Evolutionary conservation across 192 early-diverging fungal genomes (phyloP), one percentile per base, ranked within the genome.

Genomic region (Backusella parvicylindrica): DNA sequence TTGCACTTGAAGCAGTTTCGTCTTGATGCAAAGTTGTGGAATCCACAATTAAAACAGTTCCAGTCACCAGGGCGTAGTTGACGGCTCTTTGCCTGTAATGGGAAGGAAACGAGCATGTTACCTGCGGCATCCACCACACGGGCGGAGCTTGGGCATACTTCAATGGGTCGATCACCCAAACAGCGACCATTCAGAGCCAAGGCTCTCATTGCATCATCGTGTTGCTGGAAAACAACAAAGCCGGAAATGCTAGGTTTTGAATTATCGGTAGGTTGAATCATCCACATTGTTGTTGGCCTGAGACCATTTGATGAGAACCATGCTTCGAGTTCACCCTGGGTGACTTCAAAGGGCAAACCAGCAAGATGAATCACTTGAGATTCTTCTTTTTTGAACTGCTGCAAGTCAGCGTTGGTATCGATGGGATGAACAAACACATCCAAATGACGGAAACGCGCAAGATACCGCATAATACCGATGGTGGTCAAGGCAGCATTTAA

Each of bases 21-120:
- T 28, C 90, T 75, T 4, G 86, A 86, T 8, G 93, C 88, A 79
- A 91, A 94, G 77, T 94, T 94, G 71, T 89, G 88, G 71, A 88
- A 94, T 15, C 86, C 82, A 76, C 92, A 93, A 32, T 85, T 82
- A 63, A 87, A 74, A 76, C 92, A 94, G n/a, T 88, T 81, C 92
- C 92, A 94, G 76, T 94, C 92, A 11, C 91, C 91, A 5, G 91
- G 89, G 32, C 87, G 84, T 35, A 83, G 23, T 23, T 50, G 36
- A 47, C 78, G 80, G n/a, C 70, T 76, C 75, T 87, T 86, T 49
- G 81, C 53, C 56, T 81, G 80, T 21, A 78, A 33, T 12, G 88
- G 89, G 77, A 92, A 90, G 2, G 87, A 81, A 1, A 84, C 82
- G 7, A 89, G 77, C 28, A 87, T 84, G 28, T 84, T 75, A n/a